A percentile compares a stretch with the other conserved stretches of the same genome.
These are phyloP conservation scores for Colletotrichum gigasporum DNA, from an alignment of 2,329 filamentous ascomycete species.

Conservation along the genomic window DNA sequence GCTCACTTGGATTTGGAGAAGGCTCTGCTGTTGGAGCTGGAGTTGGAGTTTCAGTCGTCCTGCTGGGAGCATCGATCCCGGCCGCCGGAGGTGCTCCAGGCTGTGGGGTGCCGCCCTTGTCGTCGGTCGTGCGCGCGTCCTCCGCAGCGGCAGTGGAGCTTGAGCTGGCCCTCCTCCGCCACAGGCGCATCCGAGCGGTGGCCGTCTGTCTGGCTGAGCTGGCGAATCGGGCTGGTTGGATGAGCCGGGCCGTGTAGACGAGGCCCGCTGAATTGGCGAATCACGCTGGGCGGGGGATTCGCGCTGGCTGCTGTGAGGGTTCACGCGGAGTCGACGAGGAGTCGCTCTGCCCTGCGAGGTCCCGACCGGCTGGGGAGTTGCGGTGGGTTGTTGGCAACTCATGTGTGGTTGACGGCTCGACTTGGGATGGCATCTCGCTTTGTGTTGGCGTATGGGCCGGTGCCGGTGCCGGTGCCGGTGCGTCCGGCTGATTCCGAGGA, in stretches of 20 bases:
- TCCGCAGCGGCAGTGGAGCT: background rate
- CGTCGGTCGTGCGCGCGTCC: background rate
- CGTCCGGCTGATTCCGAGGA: background rate
- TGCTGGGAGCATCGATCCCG: conserved; percentile 3
- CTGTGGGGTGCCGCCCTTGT: background rate
- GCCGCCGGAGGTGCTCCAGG: background rate
- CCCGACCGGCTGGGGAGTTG: no score
- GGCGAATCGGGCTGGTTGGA: background rate
- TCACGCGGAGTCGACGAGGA: no score
- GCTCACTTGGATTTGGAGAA: background rate
- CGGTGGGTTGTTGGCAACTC: no score
- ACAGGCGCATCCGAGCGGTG: no score
- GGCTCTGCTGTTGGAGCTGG: background rate
- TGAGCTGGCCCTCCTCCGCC: background rate
- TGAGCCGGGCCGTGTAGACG: background rate
- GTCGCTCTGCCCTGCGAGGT: no score
- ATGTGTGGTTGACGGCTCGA: no score
- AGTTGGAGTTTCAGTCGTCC: background rate
- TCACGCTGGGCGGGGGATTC: no score
- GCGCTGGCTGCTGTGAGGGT: no score
- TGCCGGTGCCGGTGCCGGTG: no score
- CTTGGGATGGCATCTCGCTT: no score
- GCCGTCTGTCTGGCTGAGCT: background rate
- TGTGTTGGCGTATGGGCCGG: no score
- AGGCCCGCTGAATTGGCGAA: background rate